Evolutionary conservation across 2,329 filamentous ascomycete species (phyloP).

Genomic region (Trichophaea hybrida): DNA sequence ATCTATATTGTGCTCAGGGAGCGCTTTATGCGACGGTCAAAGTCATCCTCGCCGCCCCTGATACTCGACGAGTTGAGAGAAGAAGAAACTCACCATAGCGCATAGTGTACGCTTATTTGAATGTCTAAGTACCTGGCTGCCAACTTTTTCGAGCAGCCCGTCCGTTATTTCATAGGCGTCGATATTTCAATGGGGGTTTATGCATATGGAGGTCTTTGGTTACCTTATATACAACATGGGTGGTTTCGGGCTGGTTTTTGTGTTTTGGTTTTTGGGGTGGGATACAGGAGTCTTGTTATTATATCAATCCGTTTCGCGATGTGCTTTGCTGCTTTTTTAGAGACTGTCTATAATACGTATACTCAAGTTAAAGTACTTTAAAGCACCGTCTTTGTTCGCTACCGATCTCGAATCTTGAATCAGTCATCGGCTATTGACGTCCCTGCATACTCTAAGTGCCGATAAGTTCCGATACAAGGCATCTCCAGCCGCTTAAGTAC

Average conservation of each 20-base stretch:
- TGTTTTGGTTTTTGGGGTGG: neutral
- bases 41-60: conserved; percentile 17
- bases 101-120: neutral
- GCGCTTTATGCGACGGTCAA: conserved; percentile 35
- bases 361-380: too few species aligned
- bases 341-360: too few species aligned
- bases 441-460: too few species aligned
- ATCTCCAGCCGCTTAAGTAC: too few species aligned
- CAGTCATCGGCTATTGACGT: too few species aligned
- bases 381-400: too few species aligned
- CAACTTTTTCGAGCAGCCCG: neutral
- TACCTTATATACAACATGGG: neutral
- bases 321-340: too few species aligned
- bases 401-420: too few species aligned
- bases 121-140: neutral
- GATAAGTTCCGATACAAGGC: too few species aligned
- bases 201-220: neutral
- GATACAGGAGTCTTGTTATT: conserved; percentile 3
- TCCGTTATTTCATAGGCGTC: neutral
- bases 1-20: conserved; percentile 72
- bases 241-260: neutral
- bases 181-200: neutral
- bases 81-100: neutral
- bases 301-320: neutral
- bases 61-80: neutral